phyloP scores from a whole-genome alignment of 116 monocot genomes.

The Trichopus zeylanicus region DNA sequence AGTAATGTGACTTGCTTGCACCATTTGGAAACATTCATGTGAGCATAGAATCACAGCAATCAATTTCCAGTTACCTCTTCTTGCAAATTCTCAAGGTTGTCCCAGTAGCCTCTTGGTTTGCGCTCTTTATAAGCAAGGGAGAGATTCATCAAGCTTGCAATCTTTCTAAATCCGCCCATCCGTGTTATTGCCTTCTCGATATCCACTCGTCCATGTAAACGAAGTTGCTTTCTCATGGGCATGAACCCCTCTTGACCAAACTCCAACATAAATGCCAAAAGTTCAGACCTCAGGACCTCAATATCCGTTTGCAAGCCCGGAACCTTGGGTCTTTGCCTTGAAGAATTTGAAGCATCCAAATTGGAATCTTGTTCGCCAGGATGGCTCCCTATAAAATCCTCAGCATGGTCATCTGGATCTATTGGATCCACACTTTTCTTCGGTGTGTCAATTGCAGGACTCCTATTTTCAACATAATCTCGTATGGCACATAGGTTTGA shows the following conservation, averaged over 20 bases:
- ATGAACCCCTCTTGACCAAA: conserved; percentile 92
- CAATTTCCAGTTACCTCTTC: conserved; percentile 55
- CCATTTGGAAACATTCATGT: too few relatives aligned
- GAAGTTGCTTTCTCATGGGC: conserved; percentile 96
- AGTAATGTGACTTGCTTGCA: too few relatives aligned
- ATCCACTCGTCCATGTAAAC: conserved; percentile 84
- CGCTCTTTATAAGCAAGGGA: conserved; percentile 85
- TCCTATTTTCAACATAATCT: conserved; percentile 67
- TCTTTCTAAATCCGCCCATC: conserved; percentile 90
- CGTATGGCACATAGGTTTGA: conserved; percentile 96
- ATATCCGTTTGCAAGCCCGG: conserved; percentile 81
- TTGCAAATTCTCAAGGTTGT: conserved; percentile 89
- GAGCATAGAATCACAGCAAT: not conserved
- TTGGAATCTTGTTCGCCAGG: conserved; percentile 9
- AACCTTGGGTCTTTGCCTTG: conserved; percentile 68
- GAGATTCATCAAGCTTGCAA: conserved; percentile 78
- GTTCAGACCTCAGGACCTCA: conserved; percentile 78
- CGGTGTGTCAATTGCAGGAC: conserved; percentile 2
- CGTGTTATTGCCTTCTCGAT: conserved; percentile 94
- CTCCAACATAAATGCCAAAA: conserved; percentile 48
- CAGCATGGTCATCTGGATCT: conserved; percentile 1
- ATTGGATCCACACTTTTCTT: not conserved
- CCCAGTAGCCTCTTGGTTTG: conserved; percentile 99
- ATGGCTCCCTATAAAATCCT: not conserved
- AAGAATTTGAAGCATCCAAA: conserved; percentile 11